A percentile compares a stretch with the other conserved stretches of the same genome.
These are phyloP conservation scores for Abeoforma whisleri DNA, from an alignment of 78 protist genomes.

Conservation along the genomic window DNA sequence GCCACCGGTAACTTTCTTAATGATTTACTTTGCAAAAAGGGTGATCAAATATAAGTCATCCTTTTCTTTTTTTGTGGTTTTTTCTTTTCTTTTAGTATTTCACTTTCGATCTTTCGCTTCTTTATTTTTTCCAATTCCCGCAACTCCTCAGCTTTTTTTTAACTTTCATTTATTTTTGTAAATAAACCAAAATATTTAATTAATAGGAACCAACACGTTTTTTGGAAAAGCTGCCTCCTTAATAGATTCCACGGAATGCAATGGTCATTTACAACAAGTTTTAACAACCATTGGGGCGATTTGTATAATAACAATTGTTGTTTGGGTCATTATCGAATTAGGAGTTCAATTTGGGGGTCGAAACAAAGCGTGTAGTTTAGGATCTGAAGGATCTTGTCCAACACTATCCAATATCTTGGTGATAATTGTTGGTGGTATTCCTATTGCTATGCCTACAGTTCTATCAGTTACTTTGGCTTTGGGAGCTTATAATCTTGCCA, in stretches of 20 bases:
- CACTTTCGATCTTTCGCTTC: too few species aligned
- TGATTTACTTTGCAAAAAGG: too few species aligned
- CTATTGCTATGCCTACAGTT: constrained; percentile 78
- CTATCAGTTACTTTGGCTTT: constrained; percentile 71
- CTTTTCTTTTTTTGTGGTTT: too few species aligned
- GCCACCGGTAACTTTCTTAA: too few species aligned
- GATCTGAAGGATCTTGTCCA: constrained; percentile 37
- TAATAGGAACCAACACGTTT: constrained; percentile 65
- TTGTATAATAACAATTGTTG: constrained; percentile 54
- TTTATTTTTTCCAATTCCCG: too few species aligned
- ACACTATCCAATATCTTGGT: constrained; percentile 56
- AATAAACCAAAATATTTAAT: too few species aligned
- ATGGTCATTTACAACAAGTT: constrained; percentile 62
- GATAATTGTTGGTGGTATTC: constrained; percentile 58
- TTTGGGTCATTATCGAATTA: constrained; percentile 53
- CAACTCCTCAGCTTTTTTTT: too few species aligned
- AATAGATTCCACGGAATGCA: constrained; percentile 47
- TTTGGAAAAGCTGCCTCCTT: constrained; percentile 73
- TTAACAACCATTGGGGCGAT: constrained; percentile 56
- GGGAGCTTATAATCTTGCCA: constrained; percentile 68
- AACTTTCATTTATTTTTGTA: too few species aligned
- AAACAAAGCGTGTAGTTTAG: constrained; percentile 23
- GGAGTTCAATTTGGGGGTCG: constrained; percentile 48
- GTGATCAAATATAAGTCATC: too few species aligned
- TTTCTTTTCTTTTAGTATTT: too few species aligned